Evolutionary conservation across 352 stramenopile species (phyloP), one percentile per base, ranked within the genome.

Genomic region (Phytophthora colocasiae): DNA sequence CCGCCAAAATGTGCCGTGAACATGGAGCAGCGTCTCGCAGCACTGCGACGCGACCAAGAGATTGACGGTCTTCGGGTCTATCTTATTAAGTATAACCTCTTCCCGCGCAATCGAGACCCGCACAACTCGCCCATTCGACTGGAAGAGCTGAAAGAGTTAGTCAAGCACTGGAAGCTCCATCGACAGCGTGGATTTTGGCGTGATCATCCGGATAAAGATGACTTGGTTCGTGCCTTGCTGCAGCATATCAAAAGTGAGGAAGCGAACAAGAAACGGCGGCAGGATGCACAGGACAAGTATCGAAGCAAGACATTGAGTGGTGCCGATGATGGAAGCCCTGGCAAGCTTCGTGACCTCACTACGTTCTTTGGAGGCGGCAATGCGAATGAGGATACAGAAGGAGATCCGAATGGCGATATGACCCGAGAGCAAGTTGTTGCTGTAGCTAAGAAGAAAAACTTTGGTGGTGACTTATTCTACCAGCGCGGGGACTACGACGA

Each of bases 151-250:
- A 97, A 97, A 68, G 92, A 97, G 60, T 77, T 97, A 9, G 90
- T 97, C 12, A 93, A 96, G 58, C 84, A 95, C 70, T 97, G 91
- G 89, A 96, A 97, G 66, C 77, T 97, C 4, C 91, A 97, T 51
- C 83, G 81, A 6, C 86, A 97, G 66, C 89, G 90, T 7, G 87
- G 89, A 12, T 97, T 97, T 63, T 97, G 89, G 91, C 89, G 89
- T 22, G 89, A 96, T 61, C 87, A 97, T 53, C 87, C 88, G 4
- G 84, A 96, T 64, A 96, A 96, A 71, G 90, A 97, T 45, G 89
- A 97, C 57, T 83, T 97, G 34, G 85, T 97, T 49, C 80, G 86
- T 19, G 91, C 90, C 3, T 56, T 97, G 8, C 64, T 97, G 26
- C 84, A 97, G 55, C 89, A 97, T 49, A 91, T 94, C 38, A 82